phyloP scores from a whole-genome alignment of 495 filamentous ascomycete genomes.

The Penicillium subrubescens region DNA sequence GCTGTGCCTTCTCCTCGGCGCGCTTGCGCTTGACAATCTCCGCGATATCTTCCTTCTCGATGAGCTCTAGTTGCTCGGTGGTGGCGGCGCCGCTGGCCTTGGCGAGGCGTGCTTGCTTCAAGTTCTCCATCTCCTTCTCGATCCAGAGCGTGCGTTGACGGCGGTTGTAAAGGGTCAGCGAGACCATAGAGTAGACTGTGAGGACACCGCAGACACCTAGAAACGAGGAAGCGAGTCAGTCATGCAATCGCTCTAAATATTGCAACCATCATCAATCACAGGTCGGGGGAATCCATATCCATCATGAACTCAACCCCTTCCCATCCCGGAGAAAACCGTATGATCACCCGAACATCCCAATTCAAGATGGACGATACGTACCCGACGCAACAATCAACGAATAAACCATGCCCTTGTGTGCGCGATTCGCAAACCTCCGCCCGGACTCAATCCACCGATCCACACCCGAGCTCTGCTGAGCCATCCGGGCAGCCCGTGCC shows the following conservation, averaged over 20 bases:
- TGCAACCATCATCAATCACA: neutral
- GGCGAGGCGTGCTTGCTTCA: conserved; percentile 62
- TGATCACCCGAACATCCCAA: neutral
- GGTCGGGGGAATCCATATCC: neutral
- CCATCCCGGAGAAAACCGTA: neutral
- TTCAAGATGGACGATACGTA: conserved; percentile 42
- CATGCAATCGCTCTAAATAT: neutral
- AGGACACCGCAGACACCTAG: conserved; percentile 72
- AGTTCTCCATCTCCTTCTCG: conserved; percentile 60
- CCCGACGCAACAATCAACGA: conserved; percentile 78
- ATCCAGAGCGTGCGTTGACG: conserved; percentile 65
- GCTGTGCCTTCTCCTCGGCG: conserved; percentile 46
- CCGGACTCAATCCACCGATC: conserved; percentile 71
- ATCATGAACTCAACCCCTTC: neutral
- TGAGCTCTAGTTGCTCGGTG: conserved; percentile 44
- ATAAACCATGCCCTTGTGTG: conserved; percentile 76
- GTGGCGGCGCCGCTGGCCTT: conserved; percentile 64
- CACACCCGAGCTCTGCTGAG: conserved; percentile 60
- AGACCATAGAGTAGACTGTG: conserved; percentile 77
- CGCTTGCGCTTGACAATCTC: conserved; percentile 48
- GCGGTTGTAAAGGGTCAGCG: conserved; percentile 88
- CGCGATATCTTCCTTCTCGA: conserved; percentile 64
- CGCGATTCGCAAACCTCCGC: conserved; percentile 75
- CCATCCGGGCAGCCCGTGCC: conserved; percentile 67
- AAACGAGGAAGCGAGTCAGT: neutral